Evolutionary conservation across 1,284 basidiomycete genomes (phyloP), one percentile per base, ranked within the genome.

Genomic region (Agaricales sp.): DNA sequence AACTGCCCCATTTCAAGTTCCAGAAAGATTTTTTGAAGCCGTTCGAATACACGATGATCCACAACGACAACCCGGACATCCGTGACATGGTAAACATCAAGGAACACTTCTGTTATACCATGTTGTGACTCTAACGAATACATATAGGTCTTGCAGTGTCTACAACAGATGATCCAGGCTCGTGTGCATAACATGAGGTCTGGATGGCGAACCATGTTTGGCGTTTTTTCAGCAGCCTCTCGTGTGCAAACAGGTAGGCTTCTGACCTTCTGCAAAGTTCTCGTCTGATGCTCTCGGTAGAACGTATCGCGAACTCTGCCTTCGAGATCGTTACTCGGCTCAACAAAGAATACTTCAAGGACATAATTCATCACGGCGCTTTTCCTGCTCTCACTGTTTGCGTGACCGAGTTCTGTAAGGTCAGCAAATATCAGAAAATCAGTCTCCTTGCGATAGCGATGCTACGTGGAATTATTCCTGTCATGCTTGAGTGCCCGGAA

Each of bases 151-250:
- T 68, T 99, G 50, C 94, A 97, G 78, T 99, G 96, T 63, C 75
- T 99, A 44, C 92, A 97, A 63, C 97, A 99, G 71, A 99, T 99
- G 96, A 86, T 99, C 50, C 94, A 96, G 69, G 89, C 92, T 12
- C 80, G 92, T 26, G 91, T 90, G 2, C 83, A 92, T 57, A 99
- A 99, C 63, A 81, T 99, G 68, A 84, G 96, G 23, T 99, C 96
- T 0, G 96, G 97, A 19, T 99, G 96, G 96, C 76, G 93, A 55
- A 99, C 97, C 0, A 96, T 99, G 89, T 98, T 99, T 63, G 90
- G 91, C 24, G 95, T 98, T 11, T 97, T 99, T 61, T 91, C 94
- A 22, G 92, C 95, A 11, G 93, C 95, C 0, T 94, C 94, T 2
- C 91, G 86, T 62, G 92, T 94, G n/a, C 71, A 87, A 21, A 95